Evolutionary conservation across 352 stramenopile species (phyloP), one percentile per base, ranked within the genome.

Genomic region (Globisporangium takayamanum): DNA sequence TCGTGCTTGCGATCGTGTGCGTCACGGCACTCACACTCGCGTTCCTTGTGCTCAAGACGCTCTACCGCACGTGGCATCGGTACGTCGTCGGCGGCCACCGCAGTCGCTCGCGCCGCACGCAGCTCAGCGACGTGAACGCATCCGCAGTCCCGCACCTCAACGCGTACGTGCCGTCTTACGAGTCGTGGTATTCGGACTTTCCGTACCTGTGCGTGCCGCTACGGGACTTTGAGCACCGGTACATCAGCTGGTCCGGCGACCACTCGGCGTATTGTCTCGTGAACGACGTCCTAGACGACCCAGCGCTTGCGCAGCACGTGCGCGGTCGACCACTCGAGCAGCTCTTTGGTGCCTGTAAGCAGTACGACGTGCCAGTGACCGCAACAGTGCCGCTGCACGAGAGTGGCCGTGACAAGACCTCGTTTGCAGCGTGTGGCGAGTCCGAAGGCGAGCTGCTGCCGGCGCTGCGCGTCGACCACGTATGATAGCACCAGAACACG

Each of bases 181-280:
- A 85, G 57, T 84, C 76, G n/a, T 80, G 66, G 72, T 88, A 84
- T 60, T 84, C 78, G 20, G 78, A 85, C 50, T 88, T 88, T 28
- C 76, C 78, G 14, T 86, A 78, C 33, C 62, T 88, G 2, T 83
- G 74, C 30, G 78, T 88, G 3, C 66, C 78, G n/a, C 62, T 88
- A 26, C 60, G 54, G 30, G 56, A 66, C 20, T 87, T 88, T 57
- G 76, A 87, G 45, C 60, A 73, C 42, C 67, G 71, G 36, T 86
- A 73, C 53, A 74, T 88, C 56, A 73, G 57, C 50, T 88, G 78
- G 78, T 78, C 69, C 11, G 76, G 78, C 2, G 69, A 87, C 55
- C 74, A 84, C 60, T 55, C 66, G 20, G 64, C 60, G 0, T 88
- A 88, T 62, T 84, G 74, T 25, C 66, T 88, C 51, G 78, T 85